Conservation (phyloP, 2,329 filamentous ascomycete genomes). For the Botrytis fragariae region DNA sequence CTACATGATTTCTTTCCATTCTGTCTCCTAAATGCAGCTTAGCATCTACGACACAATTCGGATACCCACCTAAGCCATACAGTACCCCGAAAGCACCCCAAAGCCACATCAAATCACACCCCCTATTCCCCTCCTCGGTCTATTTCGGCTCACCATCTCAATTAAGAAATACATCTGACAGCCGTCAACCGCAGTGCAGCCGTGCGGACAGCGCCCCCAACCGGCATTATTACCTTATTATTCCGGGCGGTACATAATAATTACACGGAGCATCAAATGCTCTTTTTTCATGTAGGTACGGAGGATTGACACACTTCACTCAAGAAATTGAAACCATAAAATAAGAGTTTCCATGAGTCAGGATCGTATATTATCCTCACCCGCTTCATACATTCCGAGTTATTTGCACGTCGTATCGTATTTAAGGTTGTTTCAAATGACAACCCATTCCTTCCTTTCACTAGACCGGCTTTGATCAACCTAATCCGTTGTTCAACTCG, state of each 20-base stretch:
- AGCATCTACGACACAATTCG: background rate
- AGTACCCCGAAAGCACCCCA: background rate
- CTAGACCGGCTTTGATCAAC: background rate
- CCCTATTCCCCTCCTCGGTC: slow-evolving; percentile 13
- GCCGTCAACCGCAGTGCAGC: slow-evolving; percentile 14
- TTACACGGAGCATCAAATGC: slow-evolving; percentile 13
- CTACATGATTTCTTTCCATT: background rate
- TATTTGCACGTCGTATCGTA: background rate
- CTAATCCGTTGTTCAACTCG: background rate
- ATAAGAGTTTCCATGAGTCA: background rate
- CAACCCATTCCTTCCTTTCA: background rate
- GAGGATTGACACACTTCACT: background rate
- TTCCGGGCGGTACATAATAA: background rate
- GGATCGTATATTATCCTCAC: background rate
- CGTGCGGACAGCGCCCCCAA: slow-evolving; percentile 1
- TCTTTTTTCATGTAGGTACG: slow-evolving; percentile 6
- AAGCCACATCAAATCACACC: slow-evolving; percentile 9
- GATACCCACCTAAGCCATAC: background rate
- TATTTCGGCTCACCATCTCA: slow-evolving; percentile 5
- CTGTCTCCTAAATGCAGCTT: background rate
- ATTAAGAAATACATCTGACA: slow-evolving; percentile 8
- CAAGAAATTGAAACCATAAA: background rate
- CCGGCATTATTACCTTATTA: slow-evolving; percentile 10
- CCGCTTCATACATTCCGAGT: background rate
- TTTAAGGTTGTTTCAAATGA: slow-evolving; percentile 3